Percentiles rank a stretch among this genome's conserved stretches.
Evolutionary conservation across 2,329 filamentous ascomycete genomes (phyloP).

Genomic region (Alternaria ventricosa): DNA sequence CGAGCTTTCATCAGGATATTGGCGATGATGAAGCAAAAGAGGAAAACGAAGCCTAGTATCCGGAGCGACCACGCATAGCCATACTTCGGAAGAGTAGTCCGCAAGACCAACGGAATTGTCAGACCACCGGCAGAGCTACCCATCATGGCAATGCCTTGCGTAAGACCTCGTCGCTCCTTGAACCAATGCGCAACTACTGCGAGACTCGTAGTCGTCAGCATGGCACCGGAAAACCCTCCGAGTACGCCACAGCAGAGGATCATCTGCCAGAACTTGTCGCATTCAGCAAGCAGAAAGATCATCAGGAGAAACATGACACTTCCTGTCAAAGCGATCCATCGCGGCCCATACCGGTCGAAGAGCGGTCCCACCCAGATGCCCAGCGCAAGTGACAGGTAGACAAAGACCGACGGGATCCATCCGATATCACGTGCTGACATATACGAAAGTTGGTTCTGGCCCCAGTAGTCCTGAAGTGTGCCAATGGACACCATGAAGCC

Average conservation of each 20-base stretch:
- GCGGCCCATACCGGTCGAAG: constrained; percentile 55
- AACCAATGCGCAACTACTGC: constrained; percentile 50
- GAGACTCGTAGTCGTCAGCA: constrained; percentile 48
- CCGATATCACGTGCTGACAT: constrained; percentile 70
- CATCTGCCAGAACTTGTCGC: constrained; percentile 52
- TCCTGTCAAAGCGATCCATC: constrained; percentile 42
- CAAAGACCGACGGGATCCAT: constrained; percentile 92
- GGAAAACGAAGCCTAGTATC: constrained; percentile 48
- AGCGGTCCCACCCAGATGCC: constrained; percentile 85
- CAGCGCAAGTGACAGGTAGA: constrained; percentile 81
- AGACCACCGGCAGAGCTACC: constrained; percentile 46
- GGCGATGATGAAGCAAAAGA: constrained; percentile 40
- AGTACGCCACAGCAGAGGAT: constrained; percentile 50
- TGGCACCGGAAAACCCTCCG: constrained; percentile 47
- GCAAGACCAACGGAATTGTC: constrained; percentile 46
- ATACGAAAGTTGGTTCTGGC: constrained; percentile 71
- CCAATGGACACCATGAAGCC: constrained; percentile 61
- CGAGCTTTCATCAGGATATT: constrained; percentile 46
- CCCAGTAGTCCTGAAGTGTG: constrained; percentile 81
- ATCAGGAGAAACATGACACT: constrained; percentile 36
- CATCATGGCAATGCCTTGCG: constrained; percentile 50
- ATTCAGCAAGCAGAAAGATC: constrained; percentile 44
- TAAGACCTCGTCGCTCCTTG: constrained; percentile 44
- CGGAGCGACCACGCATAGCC: constrained; percentile 49
- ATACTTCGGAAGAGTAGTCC: constrained; percentile 40